phyloP scores from a whole-genome alignment of 176 grass and related monocot species.

The Lolium multiflorum region DNA sequence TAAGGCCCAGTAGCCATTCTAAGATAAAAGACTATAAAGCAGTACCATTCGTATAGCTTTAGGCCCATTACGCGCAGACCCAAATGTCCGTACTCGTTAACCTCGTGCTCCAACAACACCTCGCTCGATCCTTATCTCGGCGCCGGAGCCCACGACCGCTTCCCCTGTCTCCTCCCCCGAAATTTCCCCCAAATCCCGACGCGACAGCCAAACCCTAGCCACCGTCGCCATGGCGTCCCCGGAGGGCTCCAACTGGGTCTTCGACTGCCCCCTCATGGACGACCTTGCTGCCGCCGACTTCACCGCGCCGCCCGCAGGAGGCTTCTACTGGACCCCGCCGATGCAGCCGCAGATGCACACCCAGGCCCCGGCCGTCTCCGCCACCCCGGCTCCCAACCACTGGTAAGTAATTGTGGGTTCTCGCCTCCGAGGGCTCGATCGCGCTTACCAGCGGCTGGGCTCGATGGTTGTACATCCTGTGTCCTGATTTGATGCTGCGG shows the following conservation, averaged over 20 bases:
- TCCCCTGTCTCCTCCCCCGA: background rate
- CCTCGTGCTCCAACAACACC: slow-evolving; percentile 38
- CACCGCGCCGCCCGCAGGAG: slow-evolving; percentile 31
- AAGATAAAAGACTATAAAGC: too few relatives aligned
- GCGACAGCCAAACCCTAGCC: slow-evolving; percentile 40
- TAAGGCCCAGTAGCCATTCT: too few relatives aligned
- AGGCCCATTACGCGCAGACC: background rate
- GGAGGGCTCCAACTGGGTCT: slow-evolving; percentile 73
- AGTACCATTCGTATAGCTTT: background rate
- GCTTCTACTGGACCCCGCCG: slow-evolving; percentile 62
- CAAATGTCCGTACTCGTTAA: slow-evolving; percentile 37
- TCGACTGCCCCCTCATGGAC: slow-evolving; percentile 84
- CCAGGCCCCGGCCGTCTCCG: slow-evolving; percentile 13
- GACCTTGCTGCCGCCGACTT: slow-evolving; percentile 60
- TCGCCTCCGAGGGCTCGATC: background rate
- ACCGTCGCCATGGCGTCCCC: slow-evolving; percentile 62
- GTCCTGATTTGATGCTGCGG: slow-evolving; percentile 1
- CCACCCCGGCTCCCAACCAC: slow-evolving; percentile 3
- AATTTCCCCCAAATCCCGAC: slow-evolving; percentile 40
- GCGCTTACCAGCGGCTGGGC: background rate
- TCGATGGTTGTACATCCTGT: slow-evolving; percentile 15
- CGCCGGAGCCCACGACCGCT: slow-evolving; percentile 47
- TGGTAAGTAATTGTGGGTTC: slow-evolving; percentile 19
- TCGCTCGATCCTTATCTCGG: slow-evolving; percentile 35
- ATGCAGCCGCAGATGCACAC: slow-evolving; percentile 41